These are phyloP conservation scores for Akanthomyces muscarius DNA, from an alignment of 2,329 filamentous ascomycete genomes.

Conservation along the genomic window DNA sequence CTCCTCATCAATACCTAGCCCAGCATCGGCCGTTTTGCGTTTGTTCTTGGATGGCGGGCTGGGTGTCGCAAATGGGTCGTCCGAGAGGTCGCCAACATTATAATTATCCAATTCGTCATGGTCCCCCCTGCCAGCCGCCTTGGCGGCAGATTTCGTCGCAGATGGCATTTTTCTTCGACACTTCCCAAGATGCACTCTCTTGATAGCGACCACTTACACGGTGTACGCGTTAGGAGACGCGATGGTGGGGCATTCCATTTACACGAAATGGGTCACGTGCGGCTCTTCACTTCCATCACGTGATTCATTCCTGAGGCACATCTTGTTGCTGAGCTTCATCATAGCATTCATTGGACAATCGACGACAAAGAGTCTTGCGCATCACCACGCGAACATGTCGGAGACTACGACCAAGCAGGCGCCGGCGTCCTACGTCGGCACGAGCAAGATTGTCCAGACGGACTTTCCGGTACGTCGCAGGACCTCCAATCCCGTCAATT, in stretches of 20 bases:
- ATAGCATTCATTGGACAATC: conserved; percentile 21
- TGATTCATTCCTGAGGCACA: conserved; percentile 31
- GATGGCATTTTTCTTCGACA: conserved; percentile 24
- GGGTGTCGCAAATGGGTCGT: conserved; percentile 48
- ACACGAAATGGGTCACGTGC: conserved; percentile 2
- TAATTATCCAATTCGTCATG: conserved; percentile 73
- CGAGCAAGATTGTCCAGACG: conserved; percentile 71
- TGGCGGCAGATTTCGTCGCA: neutral
- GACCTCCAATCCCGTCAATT: conserved; percentile 23
- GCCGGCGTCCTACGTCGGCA: conserved; percentile 33
- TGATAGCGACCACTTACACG: conserved; percentile 18
- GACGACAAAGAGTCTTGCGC: conserved; percentile 25
- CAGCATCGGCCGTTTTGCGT: conserved; percentile 46
- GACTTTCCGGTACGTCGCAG: conserved; percentile 74
- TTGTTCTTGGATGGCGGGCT: conserved; percentile 42
- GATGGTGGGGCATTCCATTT: conserved; percentile 20
- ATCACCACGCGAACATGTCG: conserved; percentile 33
- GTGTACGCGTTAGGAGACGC: conserved; percentile 22
- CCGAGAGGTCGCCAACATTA: conserved; percentile 54
- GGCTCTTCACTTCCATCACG: conserved; percentile 25
- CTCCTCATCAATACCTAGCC: conserved; percentile 80
- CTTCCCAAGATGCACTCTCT: neutral
- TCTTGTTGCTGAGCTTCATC: conserved; percentile 22
- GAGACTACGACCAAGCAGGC: conserved; percentile 37
- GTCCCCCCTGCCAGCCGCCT: conserved; percentile 6